These are phyloP conservation scores for Anethum foeniculum DNA, from an alignment of 140 eudicot genomes.

Conservation along the genomic window DNA sequence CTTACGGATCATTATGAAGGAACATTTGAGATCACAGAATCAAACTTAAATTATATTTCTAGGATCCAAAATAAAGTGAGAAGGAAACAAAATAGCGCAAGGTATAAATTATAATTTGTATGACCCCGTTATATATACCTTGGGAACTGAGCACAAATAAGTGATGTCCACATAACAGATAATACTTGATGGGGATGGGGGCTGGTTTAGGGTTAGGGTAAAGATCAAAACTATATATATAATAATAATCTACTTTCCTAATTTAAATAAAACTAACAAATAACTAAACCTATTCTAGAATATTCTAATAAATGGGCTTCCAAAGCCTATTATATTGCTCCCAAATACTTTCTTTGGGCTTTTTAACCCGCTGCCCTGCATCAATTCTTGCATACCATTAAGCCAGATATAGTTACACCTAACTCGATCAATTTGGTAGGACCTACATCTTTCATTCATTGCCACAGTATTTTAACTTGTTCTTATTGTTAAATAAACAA, in stretches of 20 bases:
- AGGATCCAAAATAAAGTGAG: background rate
- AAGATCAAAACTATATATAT: too few species aligned
- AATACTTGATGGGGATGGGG: too few species aligned
- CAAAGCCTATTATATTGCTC: too few species aligned
- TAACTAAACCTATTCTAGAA: too few species aligned
- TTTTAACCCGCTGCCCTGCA: too few species aligned
- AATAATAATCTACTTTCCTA: too few species aligned
- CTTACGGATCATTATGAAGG: background rate
- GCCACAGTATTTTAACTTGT: background rate
- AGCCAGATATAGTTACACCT: background rate
- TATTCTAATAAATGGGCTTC: too few species aligned
- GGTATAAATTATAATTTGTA: background rate
- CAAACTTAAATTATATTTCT: background rate
- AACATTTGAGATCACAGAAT: background rate
- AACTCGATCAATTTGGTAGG: background rate
- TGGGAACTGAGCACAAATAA: background rate
- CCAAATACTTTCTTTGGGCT: too few species aligned
- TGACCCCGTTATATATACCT: background rate
- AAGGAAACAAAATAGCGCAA: background rate
- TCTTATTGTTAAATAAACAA: background rate
- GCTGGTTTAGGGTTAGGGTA: too few species aligned
- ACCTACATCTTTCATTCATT: background rate
- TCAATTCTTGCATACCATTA: background rate
- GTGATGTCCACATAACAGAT: background rate
- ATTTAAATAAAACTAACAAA: too few species aligned